phyloP scores from a whole-genome alignment of 169 alveolate species.

The Theileria annulata region DNA sequence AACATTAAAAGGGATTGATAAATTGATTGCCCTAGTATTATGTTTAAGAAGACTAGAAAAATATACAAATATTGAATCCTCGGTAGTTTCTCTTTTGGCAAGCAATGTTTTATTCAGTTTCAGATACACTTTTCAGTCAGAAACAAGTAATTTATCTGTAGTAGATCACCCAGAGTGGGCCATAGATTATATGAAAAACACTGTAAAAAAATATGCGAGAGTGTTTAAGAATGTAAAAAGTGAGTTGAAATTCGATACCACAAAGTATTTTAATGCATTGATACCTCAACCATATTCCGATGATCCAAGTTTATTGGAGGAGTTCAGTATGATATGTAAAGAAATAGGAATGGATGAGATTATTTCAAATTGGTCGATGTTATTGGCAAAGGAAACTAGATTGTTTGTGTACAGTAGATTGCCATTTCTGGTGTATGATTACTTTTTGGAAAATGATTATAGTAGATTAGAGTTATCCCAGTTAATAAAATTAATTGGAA shows the following conservation, averaged over 20 bases:
- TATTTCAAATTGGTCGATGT: slow-evolving; percentile 27
- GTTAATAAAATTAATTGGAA: slow-evolving; percentile 22
- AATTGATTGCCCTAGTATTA: slow-evolving; percentile 39
- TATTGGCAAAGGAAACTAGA: slow-evolving; percentile 45
- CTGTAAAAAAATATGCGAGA: slow-evolving; percentile 13
- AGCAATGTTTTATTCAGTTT: slow-evolving; percentile 42
- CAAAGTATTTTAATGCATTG: slow-evolving; percentile 27
- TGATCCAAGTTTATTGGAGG: slow-evolving; percentile 12
- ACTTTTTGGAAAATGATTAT: slow-evolving; percentile 15
- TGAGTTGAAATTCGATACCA: slow-evolving; percentile 29
- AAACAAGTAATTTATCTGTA: slow-evolving; percentile 36
- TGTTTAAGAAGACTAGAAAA: slow-evolving; percentile 27
- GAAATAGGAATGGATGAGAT: slow-evolving; percentile 14
- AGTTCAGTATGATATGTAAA: slow-evolving; percentile 12
- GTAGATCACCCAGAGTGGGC: slow-evolving; percentile 66
- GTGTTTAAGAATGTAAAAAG: slow-evolving; percentile 30
- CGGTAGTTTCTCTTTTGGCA: slow-evolving; percentile 26
- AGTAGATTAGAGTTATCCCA: slow-evolving; percentile 9
- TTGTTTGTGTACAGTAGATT: slow-evolving; percentile 52
- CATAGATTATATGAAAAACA: slow-evolving; percentile 39
- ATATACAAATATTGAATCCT: background rate
- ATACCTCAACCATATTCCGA: slow-evolving; percentile 14
- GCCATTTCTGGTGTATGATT: slow-evolving; percentile 60
- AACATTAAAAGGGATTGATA: slow-evolving; percentile 39
- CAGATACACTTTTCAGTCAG: slow-evolving; percentile 61